Conservation (phyloP, 2,329 filamentous ascomycete species). For the Alternaria ethzedia region DNA sequence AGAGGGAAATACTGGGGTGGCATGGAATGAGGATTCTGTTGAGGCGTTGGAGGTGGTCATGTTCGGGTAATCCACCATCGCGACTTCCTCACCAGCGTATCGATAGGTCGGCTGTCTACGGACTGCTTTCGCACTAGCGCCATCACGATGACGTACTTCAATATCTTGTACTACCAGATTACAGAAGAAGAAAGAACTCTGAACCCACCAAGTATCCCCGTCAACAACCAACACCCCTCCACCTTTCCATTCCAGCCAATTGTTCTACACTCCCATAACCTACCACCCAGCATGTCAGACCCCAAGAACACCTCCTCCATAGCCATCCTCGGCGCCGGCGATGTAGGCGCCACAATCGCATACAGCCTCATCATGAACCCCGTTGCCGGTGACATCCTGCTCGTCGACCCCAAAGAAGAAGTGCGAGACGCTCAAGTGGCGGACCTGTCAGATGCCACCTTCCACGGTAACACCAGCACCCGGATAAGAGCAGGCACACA, state of each 20-base stretch:
- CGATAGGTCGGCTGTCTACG: neutral
- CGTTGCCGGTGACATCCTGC: conserved; percentile 23
- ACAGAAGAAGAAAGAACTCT: neutral
- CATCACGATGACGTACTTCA: conserved; percentile 21
- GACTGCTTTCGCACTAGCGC: conserved; percentile 16
- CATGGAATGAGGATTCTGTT: too few relatives aligned
- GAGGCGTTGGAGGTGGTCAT: neutral
- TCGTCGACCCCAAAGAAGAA: conserved; percentile 30
- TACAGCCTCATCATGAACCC: conserved; percentile 34
- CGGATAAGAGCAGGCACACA: conserved; percentile 26
- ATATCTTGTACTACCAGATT: neutral
- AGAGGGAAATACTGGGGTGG: neutral
- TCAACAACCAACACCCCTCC: neutral
- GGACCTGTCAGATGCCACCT: conserved; percentile 24
- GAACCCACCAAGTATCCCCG: neutral
- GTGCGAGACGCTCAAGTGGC: conserved; percentile 29
- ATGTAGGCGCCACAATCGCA: conserved; percentile 31
- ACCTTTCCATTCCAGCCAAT: too few relatives aligned
- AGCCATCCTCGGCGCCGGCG: conserved; percentile 30
- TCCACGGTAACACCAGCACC: conserved; percentile 26
- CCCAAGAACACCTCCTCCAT: conserved; percentile 27
- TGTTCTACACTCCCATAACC: too few relatives aligned
- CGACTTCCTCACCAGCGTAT: neutral
- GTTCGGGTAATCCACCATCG: neutral
- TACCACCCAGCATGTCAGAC: conserved; percentile 12